phyloP scores from a whole-genome alignment of 73 alveolate genomes.

The Paramecium biaurelia region DNA sequence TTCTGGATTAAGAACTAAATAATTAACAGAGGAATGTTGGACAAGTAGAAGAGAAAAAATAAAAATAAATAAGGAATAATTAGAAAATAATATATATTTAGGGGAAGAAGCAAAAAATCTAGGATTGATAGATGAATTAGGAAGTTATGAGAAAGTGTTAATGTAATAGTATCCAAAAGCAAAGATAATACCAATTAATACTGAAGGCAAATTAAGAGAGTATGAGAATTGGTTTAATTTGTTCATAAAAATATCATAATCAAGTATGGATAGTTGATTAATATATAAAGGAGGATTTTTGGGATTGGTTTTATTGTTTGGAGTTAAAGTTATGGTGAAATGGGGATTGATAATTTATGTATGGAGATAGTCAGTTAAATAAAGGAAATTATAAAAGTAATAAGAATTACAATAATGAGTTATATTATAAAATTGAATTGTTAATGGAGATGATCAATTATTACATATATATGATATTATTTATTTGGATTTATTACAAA shows the following conservation, averaged over 20 bases:
- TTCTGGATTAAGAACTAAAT: neutral
- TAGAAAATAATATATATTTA: neutral
- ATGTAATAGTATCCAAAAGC: neutral
- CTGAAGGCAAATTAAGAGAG: neutral
- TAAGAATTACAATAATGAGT: neutral
- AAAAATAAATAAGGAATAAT: neutral
- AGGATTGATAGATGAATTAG: conserved; percentile 29
- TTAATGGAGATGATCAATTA: neutral
- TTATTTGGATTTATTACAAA: no score
- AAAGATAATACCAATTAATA: neutral
- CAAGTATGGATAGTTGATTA: neutral
- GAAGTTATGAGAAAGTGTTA: neutral
- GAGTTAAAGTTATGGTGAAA: neutral
- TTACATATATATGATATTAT: conserved; percentile 8
- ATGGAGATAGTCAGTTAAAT: neutral
- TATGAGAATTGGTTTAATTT: neutral
- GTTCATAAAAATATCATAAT: neutral
- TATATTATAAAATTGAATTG: neutral
- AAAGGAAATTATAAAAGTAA: neutral
- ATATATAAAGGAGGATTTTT: neutral
- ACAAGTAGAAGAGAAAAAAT: neutral
- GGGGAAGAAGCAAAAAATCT: neutral
- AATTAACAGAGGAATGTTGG: neutral
- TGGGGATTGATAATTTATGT: neutral
- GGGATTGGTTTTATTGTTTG: neutral